Base-by-base conservation (phyloP, 768 basidiomycete species). In the Pulveroboletus frians region DNA sequence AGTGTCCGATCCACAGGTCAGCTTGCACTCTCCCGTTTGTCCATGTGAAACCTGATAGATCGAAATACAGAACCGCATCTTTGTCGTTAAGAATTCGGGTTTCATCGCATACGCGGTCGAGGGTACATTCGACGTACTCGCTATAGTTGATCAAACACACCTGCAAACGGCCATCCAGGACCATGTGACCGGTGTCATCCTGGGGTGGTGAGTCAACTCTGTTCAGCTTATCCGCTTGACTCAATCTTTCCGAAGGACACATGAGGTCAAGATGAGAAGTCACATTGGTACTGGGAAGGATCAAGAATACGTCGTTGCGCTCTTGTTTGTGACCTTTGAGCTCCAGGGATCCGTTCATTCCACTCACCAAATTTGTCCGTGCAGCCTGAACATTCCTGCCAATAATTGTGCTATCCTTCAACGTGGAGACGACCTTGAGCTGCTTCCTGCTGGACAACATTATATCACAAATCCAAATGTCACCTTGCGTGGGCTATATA, bases 361-460 rank as follows among this genome's bases (percentile, higher is more conserved):
- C n/a, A 39, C 35, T 55, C 21, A 59, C 34, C 38, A 15, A 4
- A 13, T 29, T 2, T 26, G 48, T n/a, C n/a, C 39, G 37, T 31
- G 14, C 50, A 88, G 85, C 71, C 68, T 90, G 63, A 83, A 89
- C 55, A 88, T 90, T 41, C 89, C 89, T 7, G 89, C 89, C 23
- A 90, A 80, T 59, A 92, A 92, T 63, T 91, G 89, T 60, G 90
- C 88, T 32, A 86, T 91, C 50, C 73, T 92, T 41, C 90, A 92
- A 64, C 76, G 80, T 14, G 88, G 85, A 14, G 85, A 92, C 56
- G 86, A 90, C 39, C 74, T 92, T 23, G 81, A 87, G 58, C 73
- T 89, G 4, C 75, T 92, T 20, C 76, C 83, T 41, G 89, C 89
- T 35, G 89, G 89, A 2, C 89, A 92, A 62, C 87, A 87, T 45